Base-by-base conservation (phyloP, 768 basidiomycete genomes). In the Antrodiella citrinella region DNA sequence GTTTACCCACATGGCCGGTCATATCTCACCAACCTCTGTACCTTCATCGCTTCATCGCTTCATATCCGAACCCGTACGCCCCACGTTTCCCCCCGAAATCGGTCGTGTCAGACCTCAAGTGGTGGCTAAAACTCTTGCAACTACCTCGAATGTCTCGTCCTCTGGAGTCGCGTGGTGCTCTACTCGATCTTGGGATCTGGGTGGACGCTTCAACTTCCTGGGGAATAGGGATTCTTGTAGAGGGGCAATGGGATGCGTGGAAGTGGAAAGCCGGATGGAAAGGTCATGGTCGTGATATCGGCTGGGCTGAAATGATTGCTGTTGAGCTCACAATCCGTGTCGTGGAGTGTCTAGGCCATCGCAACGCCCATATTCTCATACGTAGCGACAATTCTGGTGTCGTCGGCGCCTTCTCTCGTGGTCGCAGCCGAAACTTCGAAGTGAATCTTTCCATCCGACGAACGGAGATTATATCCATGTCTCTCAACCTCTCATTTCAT, bases 241-340 rank as follows among this genome's bases (percentile, higher is more conserved):
- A 41, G 0, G 4, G 30, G 0, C 1, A 7, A 1, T 61, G 59
- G 59, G 41, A 51, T 15, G 59, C 57, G 0, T 61, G 59, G 44
- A 0, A 40, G 9, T 51, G 61, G 22, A 7, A 49, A 20, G 55
- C 56, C 1, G 51, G 26, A 0, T 63, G 62, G 62, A 22, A 54
- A 2, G n/a, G 1, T 4, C n/a, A 4, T 0, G 7, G 48, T 1
- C 35, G 35, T 10, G 60, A 64, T 39, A 64, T 64, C 12, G 45
- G 51, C 0, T 64, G 62, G 60, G 60, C 53, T 0, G 53, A 64
- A 53, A 61, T 54, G 2, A 12, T n/a, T n/a, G n/a, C n/a, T n/a
- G n/a, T n/a, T n/a, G n/a, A n/a, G n/a, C n/a, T n/a, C n/a, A n/a
- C n/a, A n/a, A n/a, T n/a, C n/a, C n/a, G n/a, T n/a, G n/a, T n/a